Evolutionary conservation across 1,284 basidiomycete species (phyloP).

Genomic region (Malassezia pachydermatis): DNA sequence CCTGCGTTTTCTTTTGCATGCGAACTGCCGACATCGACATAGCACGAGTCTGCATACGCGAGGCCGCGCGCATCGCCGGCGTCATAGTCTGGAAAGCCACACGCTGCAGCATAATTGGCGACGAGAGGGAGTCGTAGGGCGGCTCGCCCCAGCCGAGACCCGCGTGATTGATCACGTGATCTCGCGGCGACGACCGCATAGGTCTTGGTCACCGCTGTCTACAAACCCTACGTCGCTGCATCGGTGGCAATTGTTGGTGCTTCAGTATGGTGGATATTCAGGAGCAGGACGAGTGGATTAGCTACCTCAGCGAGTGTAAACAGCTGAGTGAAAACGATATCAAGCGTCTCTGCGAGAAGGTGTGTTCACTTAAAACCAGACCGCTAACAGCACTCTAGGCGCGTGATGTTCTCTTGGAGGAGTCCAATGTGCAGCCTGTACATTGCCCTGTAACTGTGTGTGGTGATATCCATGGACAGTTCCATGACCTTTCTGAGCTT

Average conservation of each 20-base stretch:
- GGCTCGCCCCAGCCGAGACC: background rate
- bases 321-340: constrained; percentile 91
- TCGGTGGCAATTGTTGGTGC: constrained; percentile 1
- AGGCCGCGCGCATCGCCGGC: constrained; percentile 1
- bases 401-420: constrained; percentile 82
- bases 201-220: background rate
- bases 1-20: background rate
- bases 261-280: constrained; percentile 40
- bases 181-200: background rate
- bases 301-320: constrained; percentile 94
- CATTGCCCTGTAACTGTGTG: constrained; percentile 59
- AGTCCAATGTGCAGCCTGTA: constrained; percentile 64
- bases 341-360: constrained; percentile 98
- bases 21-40: constrained; percentile 1
- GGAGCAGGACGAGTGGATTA: constrained; percentile 63
- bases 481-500: constrained; percentile 87
- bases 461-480: constrained; percentile 93
- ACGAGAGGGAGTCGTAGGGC: background rate
- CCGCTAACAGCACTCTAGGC: constrained; percentile 55
- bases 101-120: constrained; percentile 4
- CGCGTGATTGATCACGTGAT: constrained; percentile 14
- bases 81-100: constrained; percentile 4
- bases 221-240: too few relatives aligned
- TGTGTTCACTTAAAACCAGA: constrained; percentile 49
- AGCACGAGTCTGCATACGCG: constrained; percentile 5